Conservation (phyloP, 495 filamentous ascomycete genomes). For the Xylaria telfairii region DNA sequence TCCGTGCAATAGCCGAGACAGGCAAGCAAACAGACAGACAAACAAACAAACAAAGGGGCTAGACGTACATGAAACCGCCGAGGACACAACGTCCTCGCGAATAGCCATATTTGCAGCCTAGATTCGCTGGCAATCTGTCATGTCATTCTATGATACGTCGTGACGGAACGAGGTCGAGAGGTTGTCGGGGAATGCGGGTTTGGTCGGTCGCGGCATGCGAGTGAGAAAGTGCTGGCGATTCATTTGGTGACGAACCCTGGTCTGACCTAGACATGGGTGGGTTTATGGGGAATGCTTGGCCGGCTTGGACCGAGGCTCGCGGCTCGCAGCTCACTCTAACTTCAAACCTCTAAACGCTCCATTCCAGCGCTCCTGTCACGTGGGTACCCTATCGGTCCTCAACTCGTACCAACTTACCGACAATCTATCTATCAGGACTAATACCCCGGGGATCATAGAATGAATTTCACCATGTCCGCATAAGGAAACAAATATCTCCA, state of each 20-base stretch:
- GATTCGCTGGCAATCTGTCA: slow-evolving; percentile 26
- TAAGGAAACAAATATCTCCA: too few relatives aligned
- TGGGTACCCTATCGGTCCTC: too few relatives aligned
- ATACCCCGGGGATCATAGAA: neutral
- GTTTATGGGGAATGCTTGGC: slow-evolving; percentile 15
- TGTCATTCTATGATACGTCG: slow-evolving; percentile 26
- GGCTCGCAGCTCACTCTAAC: too few relatives aligned
- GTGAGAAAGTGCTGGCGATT: slow-evolving; percentile 16
- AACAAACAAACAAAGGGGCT: slow-evolving; percentile 42
- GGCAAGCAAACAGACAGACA: neutral
- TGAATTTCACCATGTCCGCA: neutral
- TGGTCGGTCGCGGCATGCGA: slow-evolving; percentile 7
- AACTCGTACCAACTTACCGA: neutral
- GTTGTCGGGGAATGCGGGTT: neutral
- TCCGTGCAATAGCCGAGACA: neutral
- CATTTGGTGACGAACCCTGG: slow-evolving; percentile 21
- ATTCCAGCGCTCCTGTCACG: slow-evolving; percentile 12
- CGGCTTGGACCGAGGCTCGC: slow-evolving; percentile 27
- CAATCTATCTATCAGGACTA: too few relatives aligned
- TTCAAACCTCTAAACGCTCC: neutral
- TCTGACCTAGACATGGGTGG: neutral
- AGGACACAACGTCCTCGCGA: slow-evolving; percentile 84
- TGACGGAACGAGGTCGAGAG: neutral
- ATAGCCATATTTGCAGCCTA: slow-evolving; percentile 65
- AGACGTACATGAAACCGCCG: slow-evolving; percentile 73